Evolutionary conservation across 352 stramenopile genomes (phyloP).

Genomic region (Pythium phragmiticola): DNA sequence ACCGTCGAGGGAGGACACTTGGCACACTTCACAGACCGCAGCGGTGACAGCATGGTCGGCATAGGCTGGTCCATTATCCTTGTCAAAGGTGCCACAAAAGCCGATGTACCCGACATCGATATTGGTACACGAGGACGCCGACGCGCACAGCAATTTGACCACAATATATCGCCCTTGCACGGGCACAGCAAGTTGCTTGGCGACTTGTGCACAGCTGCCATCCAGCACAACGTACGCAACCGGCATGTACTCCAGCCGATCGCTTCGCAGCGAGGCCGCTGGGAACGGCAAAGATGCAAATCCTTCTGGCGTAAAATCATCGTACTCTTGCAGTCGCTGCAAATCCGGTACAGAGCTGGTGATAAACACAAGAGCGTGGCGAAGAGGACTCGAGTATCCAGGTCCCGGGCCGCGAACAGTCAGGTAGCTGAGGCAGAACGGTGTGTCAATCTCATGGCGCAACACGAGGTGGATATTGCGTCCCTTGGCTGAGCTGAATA

Average conservation of each 20-base stretch:
- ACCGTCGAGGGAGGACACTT: slow-evolving; percentile 34
- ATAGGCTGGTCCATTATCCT: slow-evolving; percentile 82
- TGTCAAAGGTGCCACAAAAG: slow-evolving; percentile 77
- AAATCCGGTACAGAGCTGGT: slow-evolving; percentile 62
- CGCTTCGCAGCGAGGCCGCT: slow-evolving; percentile 41
- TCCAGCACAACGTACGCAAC: slow-evolving; percentile 81
- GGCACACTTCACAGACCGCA: slow-evolving; percentile 53
- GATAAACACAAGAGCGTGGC: slow-evolving; percentile 65
- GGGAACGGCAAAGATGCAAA: slow-evolving; percentile 75
- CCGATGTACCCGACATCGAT: slow-evolving; percentile 85
- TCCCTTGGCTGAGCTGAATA: slow-evolving; percentile 78
- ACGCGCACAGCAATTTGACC: slow-evolving; percentile 71
- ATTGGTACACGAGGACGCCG: slow-evolving; percentile 48
- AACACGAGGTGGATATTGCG: slow-evolving; percentile 80
- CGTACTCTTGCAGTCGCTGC: slow-evolving; percentile 46
- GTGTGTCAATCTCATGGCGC: slow-evolving; percentile 76
- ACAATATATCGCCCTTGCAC: slow-evolving; percentile 77
- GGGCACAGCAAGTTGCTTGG: slow-evolving; percentile 67
- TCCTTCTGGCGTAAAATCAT: slow-evolving; percentile 72
- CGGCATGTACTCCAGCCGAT: slow-evolving; percentile 61
- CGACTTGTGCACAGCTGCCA: slow-evolving; percentile 70
- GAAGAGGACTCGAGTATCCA: slow-evolving; percentile 77
- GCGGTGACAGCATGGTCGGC: slow-evolving; percentile 33
- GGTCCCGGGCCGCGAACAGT: slow-evolving; percentile 68
- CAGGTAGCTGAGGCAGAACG: slow-evolving; percentile 77